Conservation (phyloP, 345 rosid genomes). For the Lagerstroemia speciosa region DNA sequence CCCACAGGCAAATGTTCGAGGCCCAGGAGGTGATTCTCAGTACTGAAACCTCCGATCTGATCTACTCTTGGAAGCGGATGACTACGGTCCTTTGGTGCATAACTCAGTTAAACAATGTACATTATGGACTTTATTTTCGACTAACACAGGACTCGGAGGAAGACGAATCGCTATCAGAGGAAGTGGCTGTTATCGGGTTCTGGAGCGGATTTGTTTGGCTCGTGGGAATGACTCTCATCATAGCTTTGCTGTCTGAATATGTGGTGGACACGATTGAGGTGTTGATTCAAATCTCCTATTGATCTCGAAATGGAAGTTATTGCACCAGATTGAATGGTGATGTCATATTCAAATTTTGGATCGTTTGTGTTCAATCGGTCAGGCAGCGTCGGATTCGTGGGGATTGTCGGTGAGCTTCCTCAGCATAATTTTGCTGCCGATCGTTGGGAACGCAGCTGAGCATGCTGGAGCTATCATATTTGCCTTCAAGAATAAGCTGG, state of each 20-base stretch:
- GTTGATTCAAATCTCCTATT: background rate
- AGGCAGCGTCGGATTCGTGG: slow-evolving; percentile 83
- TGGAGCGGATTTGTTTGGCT: slow-evolving; percentile 83
- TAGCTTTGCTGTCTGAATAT: slow-evolving; percentile 70
- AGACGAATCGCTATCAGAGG: slow-evolving; percentile 31
- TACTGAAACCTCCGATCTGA: too few relatives aligned
- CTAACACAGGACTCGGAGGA: slow-evolving; percentile 31
- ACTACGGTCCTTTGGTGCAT: background rate
- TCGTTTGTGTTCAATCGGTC: too few relatives aligned
- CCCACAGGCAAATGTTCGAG: slow-evolving; percentile 65
- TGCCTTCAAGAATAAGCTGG: slow-evolving; percentile 87
- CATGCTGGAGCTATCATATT: slow-evolving; percentile 93
- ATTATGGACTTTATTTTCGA: background rate
- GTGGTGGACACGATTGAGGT: slow-evolving; percentile 86
- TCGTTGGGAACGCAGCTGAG: slow-evolving; percentile 93
- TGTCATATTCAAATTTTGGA: too few relatives aligned
- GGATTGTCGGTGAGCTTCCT: slow-evolving; percentile 85
- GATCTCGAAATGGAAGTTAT: too few relatives aligned
- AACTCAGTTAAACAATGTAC: background rate
- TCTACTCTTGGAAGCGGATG: too few relatives aligned
- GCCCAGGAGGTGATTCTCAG: slow-evolving; percentile 33
- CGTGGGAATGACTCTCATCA: slow-evolving; percentile 64
- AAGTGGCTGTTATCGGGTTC: slow-evolving; percentile 62
- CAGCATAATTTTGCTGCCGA: slow-evolving; percentile 78
- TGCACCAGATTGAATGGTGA: too few relatives aligned